Base-by-base conservation (phyloP, 2,329 filamentous ascomycete genomes). In the Fusarium pseudograminearum region DNA sequence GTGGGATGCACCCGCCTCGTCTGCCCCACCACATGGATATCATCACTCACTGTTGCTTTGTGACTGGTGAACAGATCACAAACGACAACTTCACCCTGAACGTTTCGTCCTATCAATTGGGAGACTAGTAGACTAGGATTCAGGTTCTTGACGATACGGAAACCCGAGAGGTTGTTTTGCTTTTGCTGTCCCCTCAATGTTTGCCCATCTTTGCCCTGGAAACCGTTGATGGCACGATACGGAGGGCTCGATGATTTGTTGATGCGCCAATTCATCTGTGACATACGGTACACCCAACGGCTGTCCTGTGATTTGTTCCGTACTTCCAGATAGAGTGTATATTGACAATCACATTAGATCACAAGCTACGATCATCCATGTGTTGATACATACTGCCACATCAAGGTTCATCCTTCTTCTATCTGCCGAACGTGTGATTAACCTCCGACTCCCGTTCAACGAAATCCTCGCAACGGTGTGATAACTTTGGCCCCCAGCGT, bases 81-180 rank as follows among this genome's bases (percentile, higher is more conserved):
- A 20, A 59, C 18, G 53, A 53, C 15, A 28, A 55, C 42, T 51
- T 67, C 38, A 57, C 51, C 44, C 46, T 63, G 33, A 36, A 46
- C 26, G 31, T 57, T 51, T 28, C 47, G 48, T 57, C 69, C 72
- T 74, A 72, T 73, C 62, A 66, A 15, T 65, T 47, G n/a, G 24
- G 20, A 20, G 61, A 59, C 68, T 64, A 55, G 61, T 10, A 65
- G 44, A 50, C 62, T 31, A 30, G 57, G 72, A 53, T 72, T 45
- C 58, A 68, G 61, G 41, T 61, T 45, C 60, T 54, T 31, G 63
- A 58, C 33, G 48, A 50, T 48, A 63, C 38, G 55, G 42, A 45
- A 46, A 31, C 44, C n/a, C n/a, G 36, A 56, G 45, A 61, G 24
- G 45, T 60, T 33, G 48, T 60, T 57, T 55, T 46, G 18, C 36